A percentile compares a stretch with the other conserved stretches of the same genome.
Evolutionary conservation across 1,284 basidiomycete genomes (phyloP).

Genomic region (Tylopilus sp.): DNA sequence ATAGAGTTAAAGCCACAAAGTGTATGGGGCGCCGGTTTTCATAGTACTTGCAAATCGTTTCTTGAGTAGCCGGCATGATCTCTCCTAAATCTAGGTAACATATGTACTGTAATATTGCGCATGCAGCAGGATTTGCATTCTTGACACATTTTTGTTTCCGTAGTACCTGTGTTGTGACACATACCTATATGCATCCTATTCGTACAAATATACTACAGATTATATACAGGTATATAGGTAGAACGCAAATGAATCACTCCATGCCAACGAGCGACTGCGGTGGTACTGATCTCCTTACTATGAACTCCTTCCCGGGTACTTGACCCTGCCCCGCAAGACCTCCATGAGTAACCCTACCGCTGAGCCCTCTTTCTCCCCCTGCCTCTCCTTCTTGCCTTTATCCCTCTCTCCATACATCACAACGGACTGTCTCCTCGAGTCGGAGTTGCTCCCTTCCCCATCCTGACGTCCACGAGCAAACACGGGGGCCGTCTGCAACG

Average conservation of each 20-base stretch:
- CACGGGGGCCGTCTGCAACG: slow-evolving; percentile 77
- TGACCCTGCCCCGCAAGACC: slow-evolving; percentile 38
- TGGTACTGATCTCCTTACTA: neutral
- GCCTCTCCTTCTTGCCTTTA: slow-evolving; percentile 39
- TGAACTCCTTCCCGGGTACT: slow-evolving; percentile 34
- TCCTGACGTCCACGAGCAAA: slow-evolving; percentile 60
- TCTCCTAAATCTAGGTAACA: neutral
- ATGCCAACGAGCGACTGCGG: neutral
- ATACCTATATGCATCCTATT: slow-evolving; percentile 7
- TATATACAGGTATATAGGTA: slow-evolving; percentile 6
- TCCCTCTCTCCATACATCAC: slow-evolving; percentile 33
- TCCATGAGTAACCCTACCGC: slow-evolving; percentile 44
- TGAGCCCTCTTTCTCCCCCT: slow-evolving; percentile 42
- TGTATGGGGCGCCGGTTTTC: neutral
- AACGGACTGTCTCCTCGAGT: slow-evolving; percentile 34
- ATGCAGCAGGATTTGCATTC: neutral
- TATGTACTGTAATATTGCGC: neutral
- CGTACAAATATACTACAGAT: slow-evolving; percentile 3
- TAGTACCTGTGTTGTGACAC: neutral
- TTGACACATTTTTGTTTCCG: neutral
- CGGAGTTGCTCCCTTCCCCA: slow-evolving; percentile 17
- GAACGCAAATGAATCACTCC: neutral
- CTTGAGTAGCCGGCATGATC: neutral
- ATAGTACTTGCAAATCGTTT: slow-evolving; percentile 2
- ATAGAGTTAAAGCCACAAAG: neutral